Conservation (phyloP, 1,139 yeast species). For the Pichia sp. region DNA sequence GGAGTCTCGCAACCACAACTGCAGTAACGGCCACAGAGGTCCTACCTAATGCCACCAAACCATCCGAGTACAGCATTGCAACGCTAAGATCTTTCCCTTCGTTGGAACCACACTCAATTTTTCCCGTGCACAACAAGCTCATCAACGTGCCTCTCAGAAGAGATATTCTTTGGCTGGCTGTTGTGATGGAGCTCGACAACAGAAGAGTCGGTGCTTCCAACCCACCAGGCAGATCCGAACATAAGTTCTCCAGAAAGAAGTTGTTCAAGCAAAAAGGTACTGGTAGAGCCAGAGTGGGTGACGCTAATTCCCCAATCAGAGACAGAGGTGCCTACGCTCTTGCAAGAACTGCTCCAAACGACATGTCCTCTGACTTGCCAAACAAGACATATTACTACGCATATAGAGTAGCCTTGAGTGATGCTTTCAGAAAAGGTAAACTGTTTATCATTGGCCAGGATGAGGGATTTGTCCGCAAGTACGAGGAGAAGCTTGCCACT, state of each 20-base stretch:
- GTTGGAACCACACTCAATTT: constrained; percentile 72
- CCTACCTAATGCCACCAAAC: constrained; percentile 34
- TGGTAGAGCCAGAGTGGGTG: constrained; percentile 95
- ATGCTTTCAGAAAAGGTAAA: constrained; percentile 71
- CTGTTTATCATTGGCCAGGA: constrained; percentile 59
- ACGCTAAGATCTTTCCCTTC: constrained; percentile 83
- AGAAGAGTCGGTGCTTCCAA: constrained; percentile 86
- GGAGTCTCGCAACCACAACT: constrained; percentile 8
- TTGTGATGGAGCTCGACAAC: constrained; percentile 84
- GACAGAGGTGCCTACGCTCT: constrained; percentile 87
- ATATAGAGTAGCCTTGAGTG: constrained; percentile 74
- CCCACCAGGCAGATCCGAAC: constrained; percentile 81
- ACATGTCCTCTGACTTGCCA: constrained; percentile 82
- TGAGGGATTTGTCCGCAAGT: constrained; percentile 34
- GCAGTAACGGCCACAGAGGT: constrained; percentile 5
- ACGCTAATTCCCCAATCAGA: constrained; percentile 89
- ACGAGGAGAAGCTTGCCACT: constrained; percentile 15
- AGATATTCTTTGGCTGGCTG: constrained; percentile 92
- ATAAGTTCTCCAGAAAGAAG: constrained; percentile 81
- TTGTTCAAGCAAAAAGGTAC: constrained; percentile 88
- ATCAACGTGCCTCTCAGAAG: constrained; percentile 77
- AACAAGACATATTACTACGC: constrained; percentile 70
- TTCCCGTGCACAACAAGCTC: constrained; percentile 69
- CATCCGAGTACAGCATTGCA: constrained; percentile 77
- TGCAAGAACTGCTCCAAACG: constrained; percentile 88